Percentiles rank a stretch among this genome's conserved stretches.
These are phyloP conservation scores for Geosmithia morbida DNA, from an alignment of 2,329 filamentous ascomycete genomes.

Conservation along the genomic window DNA sequence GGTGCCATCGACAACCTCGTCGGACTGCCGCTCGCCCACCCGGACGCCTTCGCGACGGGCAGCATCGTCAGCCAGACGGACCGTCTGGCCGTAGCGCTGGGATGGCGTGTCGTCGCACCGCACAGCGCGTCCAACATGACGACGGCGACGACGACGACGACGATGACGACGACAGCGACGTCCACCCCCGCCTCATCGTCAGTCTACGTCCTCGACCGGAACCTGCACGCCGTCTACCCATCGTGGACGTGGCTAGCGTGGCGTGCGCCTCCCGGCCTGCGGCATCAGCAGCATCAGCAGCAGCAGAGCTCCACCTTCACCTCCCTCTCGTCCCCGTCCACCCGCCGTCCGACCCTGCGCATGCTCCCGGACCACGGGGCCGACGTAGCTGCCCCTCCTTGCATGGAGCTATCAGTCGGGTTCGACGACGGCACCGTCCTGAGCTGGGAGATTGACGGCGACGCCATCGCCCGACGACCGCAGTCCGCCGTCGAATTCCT, in stretches of 20 bases:
- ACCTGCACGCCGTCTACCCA: slow-evolving; percentile 13
- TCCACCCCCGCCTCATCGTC: neutral
- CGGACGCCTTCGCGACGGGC: slow-evolving; percentile 9
- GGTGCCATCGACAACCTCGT: slow-evolving; percentile 13
- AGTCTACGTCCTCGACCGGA: slow-evolving; percentile 1
- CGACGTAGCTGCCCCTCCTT: slow-evolving; percentile 14
- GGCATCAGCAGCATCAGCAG: slow-evolving; percentile 1
- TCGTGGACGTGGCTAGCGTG: slow-evolving; percentile 24
- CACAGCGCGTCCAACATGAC: neutral
- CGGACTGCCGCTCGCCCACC: slow-evolving; percentile 19
- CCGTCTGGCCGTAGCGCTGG: slow-evolving; percentile 16
- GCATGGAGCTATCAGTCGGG: slow-evolving; percentile 18
- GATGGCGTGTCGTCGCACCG: slow-evolving; percentile 10
- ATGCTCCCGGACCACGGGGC: slow-evolving; percentile 9
- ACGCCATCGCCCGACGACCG: slow-evolving; percentile 12
- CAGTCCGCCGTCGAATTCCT: slow-evolving; percentile 14
- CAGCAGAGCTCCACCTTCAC: too few species aligned
- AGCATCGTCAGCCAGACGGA: slow-evolving; percentile 15
- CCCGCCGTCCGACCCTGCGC: slow-evolving; percentile 13
- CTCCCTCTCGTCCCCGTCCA: slow-evolving; percentile 1
- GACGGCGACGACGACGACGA: too few species aligned
- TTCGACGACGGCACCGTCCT: slow-evolving; percentile 17
- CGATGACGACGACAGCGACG: neutral
- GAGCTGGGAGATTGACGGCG: slow-evolving; percentile 20
- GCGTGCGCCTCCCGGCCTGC: slow-evolving; percentile 11